Evolutionary conservation across 768 basidiomycete genomes (phyloP), one percentile per base, ranked within the genome.

Genomic region (Cyathus striatus): DNA sequence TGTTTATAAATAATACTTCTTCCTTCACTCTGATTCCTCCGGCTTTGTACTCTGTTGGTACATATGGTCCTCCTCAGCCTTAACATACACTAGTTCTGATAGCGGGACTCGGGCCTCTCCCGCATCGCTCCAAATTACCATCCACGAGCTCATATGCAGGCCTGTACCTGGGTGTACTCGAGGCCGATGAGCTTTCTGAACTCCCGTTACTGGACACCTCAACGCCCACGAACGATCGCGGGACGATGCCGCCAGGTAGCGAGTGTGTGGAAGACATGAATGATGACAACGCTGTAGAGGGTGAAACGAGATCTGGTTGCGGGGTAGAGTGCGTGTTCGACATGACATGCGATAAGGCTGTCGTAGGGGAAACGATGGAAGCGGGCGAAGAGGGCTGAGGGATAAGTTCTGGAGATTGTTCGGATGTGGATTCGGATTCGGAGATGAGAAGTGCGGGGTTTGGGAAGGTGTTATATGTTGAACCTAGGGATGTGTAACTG

Each of bases 401-500:
- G 14, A 37, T 21, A 10, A 17, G 17, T 7, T 7, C 7, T 6
- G 23, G 12, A 13, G 39, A 12, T 10, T 12, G 23, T 18, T 13
- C 6, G 12, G 39, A 12, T 6, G 18, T 10, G 13, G 23, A 6
- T 10, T 13, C 10, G 39, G 16, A 30, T 14, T 35, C 42, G 20
- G 35, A 49, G 24, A 76, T 57, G 7, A 71, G 58, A n/a, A 97
- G 78, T 1, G 89, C 83, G 2, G 95, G 94, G 55, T 98, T 98
- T 0, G 83, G 92, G 58, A 84, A 86, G 0, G 96, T 98, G 65
- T 98, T 96, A 64, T 80, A 90, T 6, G 87, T 92, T 9, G 94
- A 96, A 14, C 96, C 95, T 16, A 99, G 79, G 4, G 95, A 97
- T 2, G 96, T 99, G 63, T 95, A 99, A n/a, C 93, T 95, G 49